phyloP scores from a whole-genome alignment of 2,329 filamentous ascomycete species.

The Zymoseptoria crescenta region DNA sequence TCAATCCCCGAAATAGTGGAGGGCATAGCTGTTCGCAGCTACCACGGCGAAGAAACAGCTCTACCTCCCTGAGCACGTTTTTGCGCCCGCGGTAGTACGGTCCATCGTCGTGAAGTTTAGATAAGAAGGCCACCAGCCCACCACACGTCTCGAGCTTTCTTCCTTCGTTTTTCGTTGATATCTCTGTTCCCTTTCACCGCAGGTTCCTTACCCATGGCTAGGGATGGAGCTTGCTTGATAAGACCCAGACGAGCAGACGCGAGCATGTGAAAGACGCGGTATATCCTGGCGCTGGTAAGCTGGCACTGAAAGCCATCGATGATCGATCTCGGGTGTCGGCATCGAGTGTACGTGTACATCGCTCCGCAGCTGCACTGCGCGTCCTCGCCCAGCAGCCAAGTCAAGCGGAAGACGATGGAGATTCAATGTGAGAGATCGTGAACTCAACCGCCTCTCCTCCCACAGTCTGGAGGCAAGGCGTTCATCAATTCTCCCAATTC shows the following conservation, averaged over 20 bases:
- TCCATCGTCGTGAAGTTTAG: neutral
- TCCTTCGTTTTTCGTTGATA: neutral
- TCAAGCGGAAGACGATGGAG: too few relatives aligned
- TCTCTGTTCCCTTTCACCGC: neutral
- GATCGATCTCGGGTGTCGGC: neutral
- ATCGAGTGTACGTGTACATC: neutral
- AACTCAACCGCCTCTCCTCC: neutral
- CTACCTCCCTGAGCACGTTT: neutral
- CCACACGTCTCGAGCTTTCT: neutral
- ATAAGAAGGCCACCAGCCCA: too few relatives aligned
- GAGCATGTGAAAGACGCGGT: neutral
- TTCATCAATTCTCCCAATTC: neutral
- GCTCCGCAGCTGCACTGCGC: neutral
- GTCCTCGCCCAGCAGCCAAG: too few relatives aligned
- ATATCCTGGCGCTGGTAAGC: too few relatives aligned
- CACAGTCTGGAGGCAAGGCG: neutral
- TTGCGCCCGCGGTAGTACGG: neutral
- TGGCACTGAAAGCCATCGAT: neutral
- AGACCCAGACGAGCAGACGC: neutral
- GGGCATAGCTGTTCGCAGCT: neutral
- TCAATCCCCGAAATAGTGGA: neutral
- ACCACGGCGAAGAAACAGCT: neutral
- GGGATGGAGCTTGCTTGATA: neutral
- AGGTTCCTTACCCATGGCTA: neutral
- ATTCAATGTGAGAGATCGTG: neutral